phyloP scores from a whole-genome alignment of 1,139 yeast genomes.

The Blastobotrys raffinosifermentans region DNA sequence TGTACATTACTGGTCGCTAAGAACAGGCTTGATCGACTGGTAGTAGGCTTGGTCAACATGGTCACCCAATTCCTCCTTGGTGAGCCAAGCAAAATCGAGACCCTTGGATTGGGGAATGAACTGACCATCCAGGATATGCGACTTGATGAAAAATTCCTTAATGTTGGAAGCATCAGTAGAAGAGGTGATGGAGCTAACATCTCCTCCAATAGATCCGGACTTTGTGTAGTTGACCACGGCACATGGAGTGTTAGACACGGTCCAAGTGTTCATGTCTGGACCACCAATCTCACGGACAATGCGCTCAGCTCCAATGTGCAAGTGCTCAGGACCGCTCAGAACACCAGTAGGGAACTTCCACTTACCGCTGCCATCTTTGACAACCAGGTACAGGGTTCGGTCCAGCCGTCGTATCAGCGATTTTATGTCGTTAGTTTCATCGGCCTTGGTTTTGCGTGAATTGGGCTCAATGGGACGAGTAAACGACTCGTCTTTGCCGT shows the following conservation, averaged over 20 bases:
- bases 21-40: slow-evolving; percentile 27
- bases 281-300: slow-evolving; percentile 75
- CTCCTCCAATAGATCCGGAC: slow-evolving; percentile 2
- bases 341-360: slow-evolving; percentile 80
- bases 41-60: slow-evolving; percentile 53
- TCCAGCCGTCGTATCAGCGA: slow-evolving; percentile 76
- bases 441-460: slow-evolving; percentile 74
- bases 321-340: slow-evolving; percentile 41
- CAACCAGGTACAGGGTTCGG: slow-evolving; percentile 71
- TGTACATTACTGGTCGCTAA: slow-evolving; percentile 19
- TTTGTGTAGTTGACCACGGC: slow-evolving; percentile 44
- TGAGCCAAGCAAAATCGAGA: slow-evolving; percentile 69
- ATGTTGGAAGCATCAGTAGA: slow-evolving; percentile 10
- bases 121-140: slow-evolving; percentile 85
- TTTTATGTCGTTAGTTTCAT: slow-evolving; percentile 50
- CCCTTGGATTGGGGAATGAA: slow-evolving; percentile 47
- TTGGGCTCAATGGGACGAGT: slow-evolving; percentile 67
- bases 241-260: slow-evolving; percentile 83
- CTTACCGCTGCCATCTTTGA: slow-evolving; percentile 38
- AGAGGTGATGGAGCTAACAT: slow-evolving; percentile 17
- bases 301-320: slow-evolving; percentile 69
- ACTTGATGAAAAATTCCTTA: slow-evolving; percentile 70
- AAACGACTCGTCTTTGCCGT: slow-evolving; percentile 38
- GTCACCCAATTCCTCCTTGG: slow-evolving; percentile 67
- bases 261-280: slow-evolving; percentile 71